Conservation (phyloP, 768 basidiomycete species). For the Tulasnella sp. region DNA sequence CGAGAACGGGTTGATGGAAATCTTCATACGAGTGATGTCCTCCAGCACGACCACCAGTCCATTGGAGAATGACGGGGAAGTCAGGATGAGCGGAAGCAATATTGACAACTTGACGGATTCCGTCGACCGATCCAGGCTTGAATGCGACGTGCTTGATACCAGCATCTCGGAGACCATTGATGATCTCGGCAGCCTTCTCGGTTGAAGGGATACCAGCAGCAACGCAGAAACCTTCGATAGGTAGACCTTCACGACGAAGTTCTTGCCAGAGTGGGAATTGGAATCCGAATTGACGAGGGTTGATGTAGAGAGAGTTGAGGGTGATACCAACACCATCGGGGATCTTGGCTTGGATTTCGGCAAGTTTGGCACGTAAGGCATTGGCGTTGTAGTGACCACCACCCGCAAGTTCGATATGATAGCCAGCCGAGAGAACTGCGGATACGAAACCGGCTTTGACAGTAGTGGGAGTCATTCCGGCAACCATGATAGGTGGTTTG, state of each 20-base stretch:
- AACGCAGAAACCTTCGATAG: constrained; percentile 97
- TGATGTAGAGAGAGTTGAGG: constrained; percentile 93
- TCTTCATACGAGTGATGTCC: constrained; percentile 98
- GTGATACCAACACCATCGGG: constrained; percentile 86
- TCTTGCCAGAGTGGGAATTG: constrained; percentile 97
- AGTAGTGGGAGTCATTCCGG: constrained; percentile 97
- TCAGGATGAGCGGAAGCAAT: constrained; percentile 89
- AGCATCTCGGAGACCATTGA: constrained; percentile 59
- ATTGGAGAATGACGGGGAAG: constrained; percentile 95
- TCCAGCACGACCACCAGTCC: constrained; percentile 98
- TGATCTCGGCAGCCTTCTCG: constrained; percentile 96
- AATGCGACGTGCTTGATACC: constrained; percentile 95
- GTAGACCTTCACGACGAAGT: constrained; percentile 88
- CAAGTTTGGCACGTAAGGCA: constrained; percentile 78
- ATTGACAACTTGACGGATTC: constrained; percentile 92
- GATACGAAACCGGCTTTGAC: constrained; percentile 92
- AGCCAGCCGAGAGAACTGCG: constrained; percentile 85
- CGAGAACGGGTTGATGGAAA: constrained; percentile 89
- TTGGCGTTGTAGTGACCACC: constrained; percentile 92
- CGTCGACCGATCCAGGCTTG: constrained; percentile 97
- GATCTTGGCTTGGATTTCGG: constrained; percentile 79
- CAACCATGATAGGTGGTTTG: constrained; percentile 98
- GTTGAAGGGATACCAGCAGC: constrained; percentile 94
- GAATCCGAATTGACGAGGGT: constrained; percentile 93
- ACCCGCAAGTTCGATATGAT: constrained; percentile 93